Base-by-base conservation (phyloP, 495 filamentous ascomycete species). In the Penicillium pulvis region DNA sequence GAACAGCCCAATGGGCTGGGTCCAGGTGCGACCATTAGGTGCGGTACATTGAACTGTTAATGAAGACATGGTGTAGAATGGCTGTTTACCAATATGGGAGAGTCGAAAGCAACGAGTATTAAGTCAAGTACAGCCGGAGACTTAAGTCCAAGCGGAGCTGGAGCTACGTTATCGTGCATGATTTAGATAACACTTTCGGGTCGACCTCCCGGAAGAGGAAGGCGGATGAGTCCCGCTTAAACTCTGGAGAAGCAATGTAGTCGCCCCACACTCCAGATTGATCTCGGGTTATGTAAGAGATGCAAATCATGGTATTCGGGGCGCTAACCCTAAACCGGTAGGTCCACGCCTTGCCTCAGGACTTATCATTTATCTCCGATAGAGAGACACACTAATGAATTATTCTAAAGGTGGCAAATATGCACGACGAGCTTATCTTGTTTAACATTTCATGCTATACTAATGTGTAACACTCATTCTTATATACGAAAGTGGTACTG, bases 21-120 rank as follows among this genome's bases (percentile, higher is more conserved):
- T 83, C 74, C 91, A 89, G 60, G 86, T 90, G 63, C 73, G 81
- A 66, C 93, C 93, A 75, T 97, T 97, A 8, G 93, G 93, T 30
- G 65, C 67, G 30, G 60, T 68, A 50, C 65, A 57, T 41, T 70
- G 65, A 23, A 70, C 62, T 35, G 62, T 63, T 57, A 68, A 36
- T 36, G 33, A 59, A 42, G 63, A 52, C 65, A 68, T 66, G 24
- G 41, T 61, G 56, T 41, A 16, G 28, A 16, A 31, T 17, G 30
- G 14, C 5, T 39, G 10, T 11, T 31, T 30, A 10, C 53, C 5
- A 41, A 17, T 30, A 17, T 31, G 12, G n/a, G 2, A 19, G 3
- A 44, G 8, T 47, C 43, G 4, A 24, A 33, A 46, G 53, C 43
- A 57, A 53, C 51, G 43, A 62, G 45, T 33, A 45, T 23, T 51